Base-by-base conservation (phyloP, 2,329 filamentous ascomycete genomes). In the Sphaceloma murrayae region DNA sequence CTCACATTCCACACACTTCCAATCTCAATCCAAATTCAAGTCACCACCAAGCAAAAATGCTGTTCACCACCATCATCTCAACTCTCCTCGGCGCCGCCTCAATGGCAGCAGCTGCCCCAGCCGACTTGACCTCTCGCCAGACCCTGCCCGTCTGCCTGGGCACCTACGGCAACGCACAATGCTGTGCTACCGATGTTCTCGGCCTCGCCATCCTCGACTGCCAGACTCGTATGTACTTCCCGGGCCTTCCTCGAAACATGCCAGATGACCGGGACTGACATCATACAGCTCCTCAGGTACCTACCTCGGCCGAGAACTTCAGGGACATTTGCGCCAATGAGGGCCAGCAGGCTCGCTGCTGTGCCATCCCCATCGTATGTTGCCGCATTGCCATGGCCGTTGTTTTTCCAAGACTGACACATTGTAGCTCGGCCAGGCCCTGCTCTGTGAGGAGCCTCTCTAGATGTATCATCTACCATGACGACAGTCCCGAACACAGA, bases 141-240 rank as follows among this genome's bases (percentile, higher is more conserved):
- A 38, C 46, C 18, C 46, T 48, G n/a, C 19, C 27, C 17, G 52
- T 63, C 53, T 66, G 63, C 60, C 48, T 52, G 30, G 56, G 58
- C 5, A 55, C 57, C 38, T 45, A 24, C 34, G 53, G 55, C 51
- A 64, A 53, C 22, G 54, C 71, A 3, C 68, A 73, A 51, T 81
- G 77, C 67, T 81, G 77, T 56, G 72, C 75, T 10, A 77, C 75
- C 17, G 73, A 80, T 51, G 67, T 80, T 24, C 69, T 80, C 29
- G 69, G 73, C 48, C 49, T 78, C 47, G 73, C 69, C 2, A 63
- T 75, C 57, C 63, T 78, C 17, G 64, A 80, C 64, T 81, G 77
- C 58, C 13, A 2, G 2, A 11, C 22, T 6, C 19, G 34, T 21
- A n/a, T 43, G 17, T 11, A 6, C n/a, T 13, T 16, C 7, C 10